Evolutionary conservation across 768 basidiomycete species (phyloP), one percentile per base, ranked within the genome.

Genomic region (Pleurotus eryngii): DNA sequence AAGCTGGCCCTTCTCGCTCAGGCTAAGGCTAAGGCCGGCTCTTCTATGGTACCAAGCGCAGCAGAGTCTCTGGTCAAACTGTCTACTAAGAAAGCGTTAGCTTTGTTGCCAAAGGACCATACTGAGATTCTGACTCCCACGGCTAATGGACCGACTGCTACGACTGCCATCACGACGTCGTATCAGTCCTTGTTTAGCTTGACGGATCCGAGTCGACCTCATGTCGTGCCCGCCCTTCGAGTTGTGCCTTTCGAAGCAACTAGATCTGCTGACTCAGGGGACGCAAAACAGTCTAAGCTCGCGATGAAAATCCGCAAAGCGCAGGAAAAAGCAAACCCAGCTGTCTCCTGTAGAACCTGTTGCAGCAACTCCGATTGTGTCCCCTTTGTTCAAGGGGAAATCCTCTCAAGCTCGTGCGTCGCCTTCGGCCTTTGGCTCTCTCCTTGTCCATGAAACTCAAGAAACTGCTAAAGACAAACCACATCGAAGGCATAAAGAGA

Each of bases 121-220:
- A 91, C 90, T 5, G 84, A 90, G 65, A 89, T 86, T 65, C 71
- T 90, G 9, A 87, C 82, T 14, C 90, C 90, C 1, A 89, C 87
- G 46, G 87, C 87, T n/a, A 92, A 92, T 64, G 89, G 90, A 0
- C 73, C 87, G 3, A 85, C 88, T n/a, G 90, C 84, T 11, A 92
- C 90, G 0, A 90, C 89, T 14, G 90, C 90, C 1, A 92, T 92
- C 64, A 92, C 90, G 0, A 91, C 90, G 2, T 85, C 86, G 0
- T 90, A 90, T 60, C 89, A 90, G 59, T 83, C 85, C 5, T 74
- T 90, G 26, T 81, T 81, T 65, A 85, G 81, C 61, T 75, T 91
- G 6, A 83, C 81, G 27, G 75, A 81, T 60, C 79, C 81, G 47
- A 68, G 66, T n/a, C 74, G 75, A 17, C 69, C 76, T 5, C 67